Conservation (phyloP, 345 rosid species). For the Cochlearia excelsa region DNA sequence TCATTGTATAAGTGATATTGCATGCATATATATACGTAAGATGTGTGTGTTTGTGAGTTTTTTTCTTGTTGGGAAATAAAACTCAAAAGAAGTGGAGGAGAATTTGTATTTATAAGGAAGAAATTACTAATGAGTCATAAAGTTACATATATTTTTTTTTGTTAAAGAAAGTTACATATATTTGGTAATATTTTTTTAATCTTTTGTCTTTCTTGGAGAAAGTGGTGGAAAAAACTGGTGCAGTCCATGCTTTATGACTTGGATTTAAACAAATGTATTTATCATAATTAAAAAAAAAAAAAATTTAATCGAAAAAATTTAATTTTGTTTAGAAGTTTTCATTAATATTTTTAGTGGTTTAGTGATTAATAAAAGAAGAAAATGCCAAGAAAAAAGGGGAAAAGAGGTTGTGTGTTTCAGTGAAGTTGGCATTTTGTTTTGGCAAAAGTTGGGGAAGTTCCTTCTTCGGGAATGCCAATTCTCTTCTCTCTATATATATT, state of each 20-base stretch:
- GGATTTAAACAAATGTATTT: background rate
- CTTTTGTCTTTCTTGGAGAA: constrained; percentile 38
- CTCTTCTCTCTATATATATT: constrained; percentile 12
- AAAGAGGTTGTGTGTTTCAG: constrained; percentile 38
- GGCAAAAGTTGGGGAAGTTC: constrained; percentile 42
- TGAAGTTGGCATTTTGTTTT: constrained; percentile 41
- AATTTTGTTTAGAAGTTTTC: background rate
- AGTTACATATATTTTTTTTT: background rate
- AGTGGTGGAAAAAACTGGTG: constrained; percentile 34
- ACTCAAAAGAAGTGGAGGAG: constrained; percentile 20
- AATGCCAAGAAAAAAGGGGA: constrained; percentile 33
- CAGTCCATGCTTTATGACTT: constrained; percentile 17
- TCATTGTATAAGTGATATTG: constrained; percentile 19
- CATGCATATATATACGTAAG: background rate
- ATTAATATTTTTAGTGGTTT: background rate
- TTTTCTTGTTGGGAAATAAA: constrained; percentile 1
- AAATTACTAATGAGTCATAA: constrained; percentile 28
- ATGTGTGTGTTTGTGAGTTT: constrained; percentile 19
- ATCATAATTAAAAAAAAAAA: constrained; percentile 2
- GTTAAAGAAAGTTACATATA: no score
- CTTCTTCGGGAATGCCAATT: constrained; percentile 37
- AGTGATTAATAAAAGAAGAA: constrained; percentile 17
- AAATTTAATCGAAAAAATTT: background rate
- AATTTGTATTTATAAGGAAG: constrained; percentile 32
- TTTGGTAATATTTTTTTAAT: constrained; percentile 7